phyloP scores from a whole-genome alignment of 345 rosid genomes.

The Acer campestre region DNA sequence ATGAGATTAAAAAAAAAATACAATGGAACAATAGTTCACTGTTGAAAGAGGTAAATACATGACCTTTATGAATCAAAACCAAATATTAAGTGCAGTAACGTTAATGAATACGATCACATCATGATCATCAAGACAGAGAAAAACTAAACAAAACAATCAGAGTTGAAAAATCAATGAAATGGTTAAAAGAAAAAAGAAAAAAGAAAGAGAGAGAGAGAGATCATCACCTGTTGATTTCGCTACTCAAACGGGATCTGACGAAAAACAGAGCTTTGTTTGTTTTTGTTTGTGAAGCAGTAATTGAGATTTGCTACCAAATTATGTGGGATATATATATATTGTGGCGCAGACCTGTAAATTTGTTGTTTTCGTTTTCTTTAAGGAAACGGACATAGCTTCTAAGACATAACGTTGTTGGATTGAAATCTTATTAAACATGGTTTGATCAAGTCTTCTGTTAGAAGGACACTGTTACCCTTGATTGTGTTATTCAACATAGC shows the following conservation, averaged over 20 bases:
- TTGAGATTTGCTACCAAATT: neutral
- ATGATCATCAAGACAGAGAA: neutral
- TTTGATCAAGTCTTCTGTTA: too few species aligned
- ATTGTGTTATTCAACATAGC: too few species aligned
- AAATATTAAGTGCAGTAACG: neutral
- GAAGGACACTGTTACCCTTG: too few species aligned
- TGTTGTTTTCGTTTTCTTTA: neutral
- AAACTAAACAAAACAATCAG: neutral
- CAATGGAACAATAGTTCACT: too few species aligned
- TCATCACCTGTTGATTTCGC: neutral
- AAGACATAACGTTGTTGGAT: too few species aligned
- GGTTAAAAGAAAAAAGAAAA: neutral
- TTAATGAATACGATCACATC: neutral
- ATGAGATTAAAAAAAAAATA: too few species aligned
- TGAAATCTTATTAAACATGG: too few species aligned
- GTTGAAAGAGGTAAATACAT: too few species aligned
- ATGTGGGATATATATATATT: neutral
- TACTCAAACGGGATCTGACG: neutral
- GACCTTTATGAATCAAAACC: neutral
- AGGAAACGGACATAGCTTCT: neutral
- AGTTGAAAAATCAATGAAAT: too few species aligned
- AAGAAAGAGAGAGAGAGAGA: neutral
- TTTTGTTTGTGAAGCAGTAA: neutral
- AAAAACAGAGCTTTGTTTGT: neutral
- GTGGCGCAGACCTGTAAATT: neutral